Evolutionary conservation across 495 filamentous ascomycete species (phyloP).

Genomic region (Penicillium lagena): DNA sequence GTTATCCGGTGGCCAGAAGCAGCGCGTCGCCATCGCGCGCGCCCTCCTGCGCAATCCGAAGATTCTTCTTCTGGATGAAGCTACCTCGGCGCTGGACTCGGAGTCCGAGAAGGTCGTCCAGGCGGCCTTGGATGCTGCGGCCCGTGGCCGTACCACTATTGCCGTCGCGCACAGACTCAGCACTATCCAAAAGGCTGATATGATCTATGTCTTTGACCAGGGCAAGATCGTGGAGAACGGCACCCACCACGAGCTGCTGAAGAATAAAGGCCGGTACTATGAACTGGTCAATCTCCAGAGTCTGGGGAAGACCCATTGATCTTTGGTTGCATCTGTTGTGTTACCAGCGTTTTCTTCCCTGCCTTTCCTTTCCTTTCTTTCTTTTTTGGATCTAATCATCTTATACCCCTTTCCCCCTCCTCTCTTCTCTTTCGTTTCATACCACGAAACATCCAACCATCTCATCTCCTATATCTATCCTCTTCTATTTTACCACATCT

Average conservation of each 20-base stretch:
- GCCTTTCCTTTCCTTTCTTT: not conserved
- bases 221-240: constrained; percentile 69
- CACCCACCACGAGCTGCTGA: constrained; percentile 62
- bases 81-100: constrained; percentile 74
- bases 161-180: constrained; percentile 73
- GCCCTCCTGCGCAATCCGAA: constrained; percentile 67
- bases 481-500: not conserved
- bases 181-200: constrained; percentile 76
- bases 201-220: constrained; percentile 79
- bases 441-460: not conserved
- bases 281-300: constrained; percentile 78
- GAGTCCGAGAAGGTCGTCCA: constrained; percentile 82
- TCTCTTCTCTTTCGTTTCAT: not conserved
- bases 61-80: constrained; percentile 73
- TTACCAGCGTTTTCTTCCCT: constrained; percentile 1
- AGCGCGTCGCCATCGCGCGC: constrained; percentile 71
- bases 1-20: constrained; percentile 79
- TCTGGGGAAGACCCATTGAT: constrained; percentile 52
- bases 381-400: not conserved
- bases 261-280: constrained; percentile 61
- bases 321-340: constrained; percentile 1
- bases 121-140: constrained; percentile 67
- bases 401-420: not conserved
- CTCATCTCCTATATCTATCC: not conserved
- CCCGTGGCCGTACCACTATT: constrained; percentile 69